Conservation (phyloP, 2,329 filamentous ascomycete species). For the Verticillium longisporum region DNA sequence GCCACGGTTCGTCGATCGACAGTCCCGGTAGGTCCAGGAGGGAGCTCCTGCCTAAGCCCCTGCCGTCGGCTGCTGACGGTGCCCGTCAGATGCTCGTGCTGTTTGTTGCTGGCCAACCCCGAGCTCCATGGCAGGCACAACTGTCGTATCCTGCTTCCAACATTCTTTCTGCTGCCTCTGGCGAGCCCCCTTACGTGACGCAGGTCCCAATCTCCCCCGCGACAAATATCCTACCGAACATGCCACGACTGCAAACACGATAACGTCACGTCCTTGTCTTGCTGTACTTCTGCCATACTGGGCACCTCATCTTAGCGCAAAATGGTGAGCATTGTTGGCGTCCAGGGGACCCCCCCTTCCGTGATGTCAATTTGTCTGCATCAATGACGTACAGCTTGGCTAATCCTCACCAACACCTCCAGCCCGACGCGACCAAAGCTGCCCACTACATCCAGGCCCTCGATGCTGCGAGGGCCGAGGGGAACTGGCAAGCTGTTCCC, state of each 20-base stretch:
- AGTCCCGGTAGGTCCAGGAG: neutral
- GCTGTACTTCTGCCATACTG: neutral
- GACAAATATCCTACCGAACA: slow-evolving; percentile 14
- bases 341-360: neutral
- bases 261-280: neutral
- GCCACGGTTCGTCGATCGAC: neutral
- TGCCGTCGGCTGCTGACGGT: neutral
- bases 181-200: slow-evolving; percentile 9
- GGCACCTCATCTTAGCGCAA: neutral
- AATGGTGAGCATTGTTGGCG: neutral
- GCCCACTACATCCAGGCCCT: slow-evolving; percentile 74
- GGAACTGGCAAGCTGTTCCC: slow-evolving; percentile 77
- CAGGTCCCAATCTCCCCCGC: slow-evolving; percentile 14
- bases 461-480: slow-evolving; percentile 81
- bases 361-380: neutral
- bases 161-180: neutral
- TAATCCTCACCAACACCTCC: slow-evolving; percentile 4
- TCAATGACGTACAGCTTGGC: slow-evolving; percentile 11
- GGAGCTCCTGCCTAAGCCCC: neutral
- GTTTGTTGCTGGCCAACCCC: neutral
- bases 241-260: slow-evolving; percentile 5
- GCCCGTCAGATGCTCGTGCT: neutral
- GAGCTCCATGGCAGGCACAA: neutral
- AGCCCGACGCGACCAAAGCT: slow-evolving; percentile 55
- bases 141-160: neutral